Percentiles rank a stretch among this genome's conserved stretches.
These are phyloP conservation scores for Phialophora expanda DNA, from an alignment of 2,329 filamentous ascomycete species.

Conservation along the genomic window DNA sequence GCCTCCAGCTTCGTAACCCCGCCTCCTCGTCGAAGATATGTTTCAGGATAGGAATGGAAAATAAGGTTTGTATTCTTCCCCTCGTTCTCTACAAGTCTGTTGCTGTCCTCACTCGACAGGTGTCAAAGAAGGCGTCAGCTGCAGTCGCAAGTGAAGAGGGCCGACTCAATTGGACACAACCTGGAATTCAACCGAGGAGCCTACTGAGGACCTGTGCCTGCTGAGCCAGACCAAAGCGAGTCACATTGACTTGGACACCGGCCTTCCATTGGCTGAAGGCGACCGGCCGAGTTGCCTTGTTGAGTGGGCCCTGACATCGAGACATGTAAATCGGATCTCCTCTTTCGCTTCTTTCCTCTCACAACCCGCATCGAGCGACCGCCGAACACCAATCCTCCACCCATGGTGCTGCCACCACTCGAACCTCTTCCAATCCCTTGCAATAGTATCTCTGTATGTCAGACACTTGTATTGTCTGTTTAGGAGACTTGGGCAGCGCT, in stretches of 20 bases:
- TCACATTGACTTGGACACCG: slow-evolving; percentile 7
- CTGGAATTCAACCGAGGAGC: slow-evolving; percentile 16
- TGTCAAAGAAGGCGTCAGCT: slow-evolving; percentile 17
- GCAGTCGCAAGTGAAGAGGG: slow-evolving; percentile 13
- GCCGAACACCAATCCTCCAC: slow-evolving; percentile 21
- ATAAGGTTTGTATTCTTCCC: slow-evolving; percentile 13
- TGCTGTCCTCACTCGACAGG: slow-evolving; percentile 15
- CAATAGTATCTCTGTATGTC: slow-evolving; percentile 53
- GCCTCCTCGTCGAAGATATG: neutral
- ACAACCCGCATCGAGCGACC: slow-evolving; percentile 26
- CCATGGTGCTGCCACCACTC: slow-evolving; percentile 29
- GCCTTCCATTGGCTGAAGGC: slow-evolving; percentile 3
- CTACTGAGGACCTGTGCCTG: slow-evolving; percentile 12
- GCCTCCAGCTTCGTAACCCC: slow-evolving; percentile 6
- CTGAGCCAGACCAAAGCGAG: slow-evolving; percentile 16
- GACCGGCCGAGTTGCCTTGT: slow-evolving; percentile 18
- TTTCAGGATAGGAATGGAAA: neutral
- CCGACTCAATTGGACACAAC: slow-evolving; percentile 6
- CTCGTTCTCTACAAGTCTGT: slow-evolving; percentile 6
- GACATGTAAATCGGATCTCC: slow-evolving; percentile 18
- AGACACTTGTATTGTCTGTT: slow-evolving; percentile 73
- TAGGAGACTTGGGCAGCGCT: slow-evolving; percentile 69
- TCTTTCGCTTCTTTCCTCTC: slow-evolving; percentile 33
- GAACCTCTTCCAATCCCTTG: slow-evolving; percentile 36
- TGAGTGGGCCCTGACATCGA: slow-evolving; percentile 17